phyloP scores from a whole-genome alignment of 164 flowering plant genomes.

The Amborella trichopoda region DNA sequence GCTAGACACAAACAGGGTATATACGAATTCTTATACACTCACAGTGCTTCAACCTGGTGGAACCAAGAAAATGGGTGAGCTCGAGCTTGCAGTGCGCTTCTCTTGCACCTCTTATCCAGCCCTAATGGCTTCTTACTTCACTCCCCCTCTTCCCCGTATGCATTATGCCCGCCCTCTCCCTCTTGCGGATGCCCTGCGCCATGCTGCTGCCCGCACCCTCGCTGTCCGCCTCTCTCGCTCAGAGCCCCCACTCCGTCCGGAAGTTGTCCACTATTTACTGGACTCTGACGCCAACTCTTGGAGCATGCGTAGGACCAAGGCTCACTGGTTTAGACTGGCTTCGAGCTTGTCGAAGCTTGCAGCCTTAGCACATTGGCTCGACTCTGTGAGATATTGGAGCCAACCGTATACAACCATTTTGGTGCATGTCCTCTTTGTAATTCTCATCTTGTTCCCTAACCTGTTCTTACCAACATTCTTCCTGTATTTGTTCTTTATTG shows the following conservation, averaged over 20 bases:
- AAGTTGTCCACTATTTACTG: slow-evolving; percentile 78
- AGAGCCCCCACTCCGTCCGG: slow-evolving; percentile 82
- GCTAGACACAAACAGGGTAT: slow-evolving; percentile 67
- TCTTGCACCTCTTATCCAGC: slow-evolving; percentile 69
- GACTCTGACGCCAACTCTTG: slow-evolving; percentile 71
- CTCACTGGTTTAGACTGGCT: slow-evolving; percentile 73
- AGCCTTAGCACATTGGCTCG: slow-evolving; percentile 51
- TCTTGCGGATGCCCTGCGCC: slow-evolving; percentile 59
- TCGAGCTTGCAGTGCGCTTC: slow-evolving; percentile 72
- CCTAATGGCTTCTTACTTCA: slow-evolving; percentile 51
- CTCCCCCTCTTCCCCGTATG: slow-evolving; percentile 85
- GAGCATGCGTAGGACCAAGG: slow-evolving; percentile 95
- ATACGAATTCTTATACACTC: slow-evolving; percentile 42
- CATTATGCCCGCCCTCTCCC: slow-evolving; percentile 74
- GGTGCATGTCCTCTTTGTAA: slow-evolving; percentile 50
- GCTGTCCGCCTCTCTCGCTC: slow-evolving; percentile 65
- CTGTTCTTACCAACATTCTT: slow-evolving; percentile 61
- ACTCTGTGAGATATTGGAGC: slow-evolving; percentile 64
- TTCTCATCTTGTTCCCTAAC: slow-evolving; percentile 53
- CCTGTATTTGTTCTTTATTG: slow-evolving; percentile 65
- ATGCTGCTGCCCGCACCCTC: slow-evolving; percentile 67
- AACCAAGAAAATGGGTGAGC: slow-evolving; percentile 77
- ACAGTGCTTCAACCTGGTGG: slow-evolving; percentile 61
- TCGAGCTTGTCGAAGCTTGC: slow-evolving; percentile 46
- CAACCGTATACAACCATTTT: slow-evolving; percentile 69